Conservation (phyloP, 768 basidiomycete species). For the Termitomyces eurrhizus region DNA sequence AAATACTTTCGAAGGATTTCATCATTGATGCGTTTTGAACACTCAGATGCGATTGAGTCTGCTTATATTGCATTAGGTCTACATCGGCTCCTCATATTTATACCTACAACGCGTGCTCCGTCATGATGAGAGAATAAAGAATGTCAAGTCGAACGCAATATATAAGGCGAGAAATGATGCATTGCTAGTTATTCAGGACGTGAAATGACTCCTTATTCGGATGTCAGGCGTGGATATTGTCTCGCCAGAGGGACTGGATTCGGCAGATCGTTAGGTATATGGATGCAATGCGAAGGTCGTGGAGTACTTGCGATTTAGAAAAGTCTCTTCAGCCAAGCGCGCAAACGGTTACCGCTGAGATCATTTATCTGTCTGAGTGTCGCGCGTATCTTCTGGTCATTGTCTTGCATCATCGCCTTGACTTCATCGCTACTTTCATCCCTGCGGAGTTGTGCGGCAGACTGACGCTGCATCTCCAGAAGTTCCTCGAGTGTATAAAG, state of each 20-base stretch:
- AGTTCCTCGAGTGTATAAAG: constrained; percentile 16
- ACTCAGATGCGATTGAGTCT: background rate
- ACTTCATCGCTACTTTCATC: constrained; percentile 6
- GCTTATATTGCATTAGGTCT: background rate
- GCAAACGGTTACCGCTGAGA: constrained; percentile 11
- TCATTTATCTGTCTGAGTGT: constrained; percentile 17
- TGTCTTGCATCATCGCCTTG: constrained; percentile 14
- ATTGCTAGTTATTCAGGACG: background rate
- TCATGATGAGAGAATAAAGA: background rate
- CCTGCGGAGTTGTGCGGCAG: constrained; percentile 7
- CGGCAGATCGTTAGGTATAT: background rate
- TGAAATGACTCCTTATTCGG: background rate
- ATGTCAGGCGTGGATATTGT: background rate
- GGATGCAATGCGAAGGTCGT: background rate
- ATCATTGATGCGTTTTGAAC: background rate
- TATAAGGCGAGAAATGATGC: background rate
- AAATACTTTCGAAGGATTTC: background rate
- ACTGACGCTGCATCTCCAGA: constrained; percentile 9
- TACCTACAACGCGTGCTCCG: background rate
- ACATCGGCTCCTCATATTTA: background rate
- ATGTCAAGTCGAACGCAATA: background rate
- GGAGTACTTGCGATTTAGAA: background rate
- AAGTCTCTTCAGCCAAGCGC: constrained; percentile 5
- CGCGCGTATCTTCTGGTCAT: constrained; percentile 14
- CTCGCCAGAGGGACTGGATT: background rate